Percentiles rank a stretch among this genome's conserved stretches.
Evolutionary conservation across 768 basidiomycete species (phyloP).

Genomic region (Leucosporidium creatinivorum): DNA sequence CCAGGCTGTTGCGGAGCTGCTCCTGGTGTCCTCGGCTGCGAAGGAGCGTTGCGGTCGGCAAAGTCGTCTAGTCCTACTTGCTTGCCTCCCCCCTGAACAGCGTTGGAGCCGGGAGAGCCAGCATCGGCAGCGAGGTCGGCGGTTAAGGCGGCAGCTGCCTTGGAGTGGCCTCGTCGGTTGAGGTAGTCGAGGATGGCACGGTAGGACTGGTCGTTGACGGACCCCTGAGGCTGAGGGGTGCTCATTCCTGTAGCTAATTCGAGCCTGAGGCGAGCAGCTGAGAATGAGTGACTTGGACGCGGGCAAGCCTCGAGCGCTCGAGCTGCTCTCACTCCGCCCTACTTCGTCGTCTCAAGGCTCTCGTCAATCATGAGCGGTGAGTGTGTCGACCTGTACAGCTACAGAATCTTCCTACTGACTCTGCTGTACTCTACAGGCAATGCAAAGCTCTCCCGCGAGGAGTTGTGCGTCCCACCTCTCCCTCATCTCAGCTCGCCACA

Average conservation of each 20-base stretch:
- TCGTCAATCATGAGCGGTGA: not conserved
- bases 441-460: conserved; percentile 29
- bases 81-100: conserved; percentile 12
- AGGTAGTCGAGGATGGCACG: conserved; percentile 33
- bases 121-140: conserved; percentile 25
- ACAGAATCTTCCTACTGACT: not conserved
- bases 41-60: conserved; percentile 31
- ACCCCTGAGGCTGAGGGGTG: too few species aligned
- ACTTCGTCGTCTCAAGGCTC: not conserved
- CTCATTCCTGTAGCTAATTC: too few species aligned
- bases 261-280: not conserved
- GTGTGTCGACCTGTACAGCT: not conserved
- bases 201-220: conserved; percentile 3
- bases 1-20: not conserved
- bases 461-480: conserved; percentile 12
- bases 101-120: not conserved
- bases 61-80: conserved; percentile 28
- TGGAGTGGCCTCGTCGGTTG: conserved; percentile 27
- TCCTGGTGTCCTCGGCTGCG: not conserved
- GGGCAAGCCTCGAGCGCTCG: too few species aligned
- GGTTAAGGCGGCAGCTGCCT: conserved; percentile 23
- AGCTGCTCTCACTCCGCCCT: not conserved
- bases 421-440: not conserved
- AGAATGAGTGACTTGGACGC: not conserved
- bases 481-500: not conserved